Evolutionary conservation across 805 yeast genomes (phyloP).

Genomic region (Candida odintsovae): DNA sequence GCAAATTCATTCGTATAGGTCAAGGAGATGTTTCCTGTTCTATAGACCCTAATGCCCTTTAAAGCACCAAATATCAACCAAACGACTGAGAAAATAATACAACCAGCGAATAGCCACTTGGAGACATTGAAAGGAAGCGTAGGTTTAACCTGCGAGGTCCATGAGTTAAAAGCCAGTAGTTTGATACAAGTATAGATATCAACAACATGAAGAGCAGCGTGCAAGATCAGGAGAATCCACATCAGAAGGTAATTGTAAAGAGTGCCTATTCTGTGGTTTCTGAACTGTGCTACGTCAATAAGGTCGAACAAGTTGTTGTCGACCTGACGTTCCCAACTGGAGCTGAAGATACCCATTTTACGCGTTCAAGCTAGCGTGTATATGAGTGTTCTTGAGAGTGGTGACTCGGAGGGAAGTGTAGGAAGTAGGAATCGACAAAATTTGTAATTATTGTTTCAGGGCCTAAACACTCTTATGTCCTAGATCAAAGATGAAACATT

Average conservation of each 20-base stretch:
- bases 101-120: slow-evolving; percentile 73
- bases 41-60: slow-evolving; percentile 51
- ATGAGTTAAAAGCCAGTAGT: slow-evolving; percentile 63
- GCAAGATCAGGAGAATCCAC: slow-evolving; percentile 34
- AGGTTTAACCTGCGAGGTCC: slow-evolving; percentile 54
- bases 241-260: slow-evolving; percentile 36
- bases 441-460: not conserved
- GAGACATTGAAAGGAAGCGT: slow-evolving; percentile 43
- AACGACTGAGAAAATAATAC: slow-evolving; percentile 66
- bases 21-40: slow-evolving; percentile 59
- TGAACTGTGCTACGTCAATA: slow-evolving; percentile 41
- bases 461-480: not conserved
- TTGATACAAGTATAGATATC: slow-evolving; percentile 78
- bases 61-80: slow-evolving; percentile 51
- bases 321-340: slow-evolving; percentile 29
- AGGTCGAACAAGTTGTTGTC: slow-evolving; percentile 40
- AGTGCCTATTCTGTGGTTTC: slow-evolving; percentile 38
- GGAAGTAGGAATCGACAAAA: not conserved
- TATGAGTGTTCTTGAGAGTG: not conserved
- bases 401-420: not conserved
- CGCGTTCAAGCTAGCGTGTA: not conserved
- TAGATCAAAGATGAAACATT: not conserved
- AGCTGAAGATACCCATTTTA: slow-evolving; percentile 23
- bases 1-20: slow-evolving; percentile 67
- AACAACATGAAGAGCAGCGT: slow-evolving; percentile 50